phyloP scores from a whole-genome alignment of 306 rosid genomes.

The Carpinus fangiana region DNA sequence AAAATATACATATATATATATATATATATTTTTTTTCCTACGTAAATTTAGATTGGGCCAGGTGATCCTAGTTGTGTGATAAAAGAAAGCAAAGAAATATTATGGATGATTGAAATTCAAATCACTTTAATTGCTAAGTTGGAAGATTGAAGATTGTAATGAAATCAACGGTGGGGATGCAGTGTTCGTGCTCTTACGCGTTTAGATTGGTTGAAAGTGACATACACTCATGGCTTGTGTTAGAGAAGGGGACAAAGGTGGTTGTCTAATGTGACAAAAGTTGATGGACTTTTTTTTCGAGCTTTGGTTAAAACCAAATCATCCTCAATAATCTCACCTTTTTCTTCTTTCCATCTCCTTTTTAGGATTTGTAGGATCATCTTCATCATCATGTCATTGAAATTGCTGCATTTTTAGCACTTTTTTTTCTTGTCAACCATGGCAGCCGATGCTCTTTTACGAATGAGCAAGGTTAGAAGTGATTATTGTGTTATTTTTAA shows the following conservation, averaged over 20 bases:
- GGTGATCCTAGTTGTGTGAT: slow-evolving; percentile 33
- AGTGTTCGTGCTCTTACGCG: neutral
- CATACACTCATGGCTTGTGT: slow-evolving; percentile 14
- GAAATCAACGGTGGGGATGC: slow-evolving; percentile 13
- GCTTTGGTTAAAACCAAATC: slow-evolving; percentile 34
- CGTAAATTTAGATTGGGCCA: neutral
- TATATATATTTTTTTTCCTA: no score
- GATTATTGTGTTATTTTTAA: no score
- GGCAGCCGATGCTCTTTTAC: no score
- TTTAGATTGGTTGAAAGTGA: slow-evolving; percentile 37
- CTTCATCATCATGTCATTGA: slow-evolving; percentile 28
- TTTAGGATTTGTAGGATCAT: slow-evolving; percentile 33
- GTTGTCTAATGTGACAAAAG: slow-evolving; percentile 46
- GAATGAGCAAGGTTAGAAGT: no score
- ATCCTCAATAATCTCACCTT: slow-evolving; percentile 28
- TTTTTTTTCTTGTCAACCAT: neutral
- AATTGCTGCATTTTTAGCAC: slow-evolving; percentile 33
- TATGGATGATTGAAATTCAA: slow-evolving; percentile 29
- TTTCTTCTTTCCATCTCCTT: neutral
- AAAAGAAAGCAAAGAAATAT: slow-evolving; percentile 10
- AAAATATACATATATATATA: no score
- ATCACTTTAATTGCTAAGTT: slow-evolving; percentile 29
- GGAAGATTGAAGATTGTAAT: slow-evolving; percentile 15
- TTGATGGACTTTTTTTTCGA: slow-evolving; percentile 35
- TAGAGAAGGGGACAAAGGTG: slow-evolving; percentile 37